Percentiles rank a stretch among this genome's conserved stretches.
Conservation (phyloP, 2,329 filamentous ascomycete genomes). For the Trichoderma breve region DNA sequence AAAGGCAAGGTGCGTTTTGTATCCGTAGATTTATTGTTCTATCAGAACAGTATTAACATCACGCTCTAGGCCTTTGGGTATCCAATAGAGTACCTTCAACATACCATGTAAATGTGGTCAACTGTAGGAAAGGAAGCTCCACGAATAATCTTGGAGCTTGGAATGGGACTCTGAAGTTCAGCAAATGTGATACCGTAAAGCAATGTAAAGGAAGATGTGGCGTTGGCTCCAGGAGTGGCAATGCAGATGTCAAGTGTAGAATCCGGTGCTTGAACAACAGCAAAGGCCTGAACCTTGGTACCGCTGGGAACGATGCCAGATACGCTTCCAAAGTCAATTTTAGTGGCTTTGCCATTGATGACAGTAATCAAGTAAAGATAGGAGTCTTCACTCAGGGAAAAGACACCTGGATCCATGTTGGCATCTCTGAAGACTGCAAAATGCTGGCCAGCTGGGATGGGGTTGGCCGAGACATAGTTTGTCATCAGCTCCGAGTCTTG, state of each 20-base stretch:
- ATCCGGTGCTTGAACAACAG: background rate
- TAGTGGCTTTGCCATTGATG: background rate
- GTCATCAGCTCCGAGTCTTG: background rate
- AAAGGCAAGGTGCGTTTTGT: background rate
- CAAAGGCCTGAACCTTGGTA: background rate
- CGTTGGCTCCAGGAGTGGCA: background rate
- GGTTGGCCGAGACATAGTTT: background rate
- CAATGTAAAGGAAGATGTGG: background rate
- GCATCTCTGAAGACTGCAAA: background rate
- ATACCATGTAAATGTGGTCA: background rate
- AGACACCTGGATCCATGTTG: background rate
- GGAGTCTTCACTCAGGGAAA: background rate
- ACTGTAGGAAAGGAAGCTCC: background rate
- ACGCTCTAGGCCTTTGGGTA: background rate
- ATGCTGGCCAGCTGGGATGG: background rate
- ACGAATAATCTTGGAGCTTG: background rate
- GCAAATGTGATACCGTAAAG: background rate
- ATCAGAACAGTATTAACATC: background rate
- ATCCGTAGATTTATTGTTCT: background rate
- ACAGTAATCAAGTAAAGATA: background rate
- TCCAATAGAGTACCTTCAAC: background rate
- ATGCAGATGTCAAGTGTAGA: background rate
- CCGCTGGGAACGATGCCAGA: background rate
- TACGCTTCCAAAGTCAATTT: background rate
- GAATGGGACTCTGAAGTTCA: background rate